Base-by-base conservation (phyloP, 140 eudicot species). In the Oenanthe javanica region DNA sequence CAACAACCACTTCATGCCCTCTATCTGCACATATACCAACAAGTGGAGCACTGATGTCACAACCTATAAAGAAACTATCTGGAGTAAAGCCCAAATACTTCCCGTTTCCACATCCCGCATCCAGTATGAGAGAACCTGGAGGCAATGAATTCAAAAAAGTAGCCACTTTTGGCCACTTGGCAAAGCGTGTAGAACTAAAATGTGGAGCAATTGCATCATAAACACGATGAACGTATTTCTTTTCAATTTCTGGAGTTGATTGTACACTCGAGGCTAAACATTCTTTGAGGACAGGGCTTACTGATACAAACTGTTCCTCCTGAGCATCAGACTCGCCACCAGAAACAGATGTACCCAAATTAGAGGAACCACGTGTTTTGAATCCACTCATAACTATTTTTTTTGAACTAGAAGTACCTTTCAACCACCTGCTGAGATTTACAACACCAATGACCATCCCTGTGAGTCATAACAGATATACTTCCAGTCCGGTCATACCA, bases 131-230 rank as follows among this genome's bases (percentile, higher is more conserved):
- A 18, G 99, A 95, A 50, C 97, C 97, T 4, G 80, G 50, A 61
- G 89, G 86, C 67, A 95, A 77, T 47, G 88, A 84, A 80, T 82
- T 87, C 46, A 95, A 80, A 84, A 95, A 95, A 18, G 86, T 15
- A 46, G 97, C 89, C 48, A 95, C 99, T 83, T 95, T 95, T 2
- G 99, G 97, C 97, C 99, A 92, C 84, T 95, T 95, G 4, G 99
- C 99, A 7, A 85, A 92, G 46, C 97, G 87, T 79, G 99, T 95
- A 1, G 97, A 87, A 48, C 99, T 95, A 48, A 95, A 95, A 83
- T 95, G 99, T 64, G 99, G 99, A 52, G 99, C 97, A 38, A 95
- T 95, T 69, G 99, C 99, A 84, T 95, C 99, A 36, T 95, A 95
- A 19, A 95, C 99, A n/a, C 90, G 91, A 80, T 95, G 99, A 10